These are phyloP conservation scores for Thuidium tamariscinum DNA, from an alignment of 225 moss, liverwort and hornwort species.

Conservation along the genomic window DNA sequence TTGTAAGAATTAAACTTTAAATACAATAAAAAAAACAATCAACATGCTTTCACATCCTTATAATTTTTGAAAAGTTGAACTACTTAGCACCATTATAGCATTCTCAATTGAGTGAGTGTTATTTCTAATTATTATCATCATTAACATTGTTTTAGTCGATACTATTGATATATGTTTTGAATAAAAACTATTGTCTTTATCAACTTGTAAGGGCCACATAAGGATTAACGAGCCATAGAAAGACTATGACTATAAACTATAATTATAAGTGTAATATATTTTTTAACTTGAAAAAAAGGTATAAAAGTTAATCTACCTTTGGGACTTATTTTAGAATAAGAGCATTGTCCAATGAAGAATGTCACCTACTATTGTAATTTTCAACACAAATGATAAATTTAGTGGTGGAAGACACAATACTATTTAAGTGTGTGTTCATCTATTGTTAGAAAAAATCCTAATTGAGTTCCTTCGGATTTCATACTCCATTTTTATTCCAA, in stretches of 20 bases:
- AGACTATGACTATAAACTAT: too few species aligned
- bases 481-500: too few species aligned
- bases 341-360: background rate
- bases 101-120: background rate
- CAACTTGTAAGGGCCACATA: too few species aligned
- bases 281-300: too few species aligned
- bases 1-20: background rate
- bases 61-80: background rate
- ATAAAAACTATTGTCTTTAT: too few species aligned
- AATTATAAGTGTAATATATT: too few species aligned
- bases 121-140: background rate
- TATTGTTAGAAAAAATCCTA: too few species aligned
- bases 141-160: too few species aligned
- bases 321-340: background rate
- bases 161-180: too few species aligned
- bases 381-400: background rate
- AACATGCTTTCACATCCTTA: background rate
- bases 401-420: background rate
- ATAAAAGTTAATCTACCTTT: background rate
- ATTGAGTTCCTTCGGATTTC: too few species aligned
- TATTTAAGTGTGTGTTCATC: background rate
- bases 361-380: background rate
- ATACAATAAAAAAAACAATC: background rate
- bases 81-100: fast-evolving
- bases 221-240: too few species aligned